These are phyloP conservation scores for Salix suchowensis DNA, from an alignment of 345 rosid genomes.

Conservation along the genomic window DNA sequence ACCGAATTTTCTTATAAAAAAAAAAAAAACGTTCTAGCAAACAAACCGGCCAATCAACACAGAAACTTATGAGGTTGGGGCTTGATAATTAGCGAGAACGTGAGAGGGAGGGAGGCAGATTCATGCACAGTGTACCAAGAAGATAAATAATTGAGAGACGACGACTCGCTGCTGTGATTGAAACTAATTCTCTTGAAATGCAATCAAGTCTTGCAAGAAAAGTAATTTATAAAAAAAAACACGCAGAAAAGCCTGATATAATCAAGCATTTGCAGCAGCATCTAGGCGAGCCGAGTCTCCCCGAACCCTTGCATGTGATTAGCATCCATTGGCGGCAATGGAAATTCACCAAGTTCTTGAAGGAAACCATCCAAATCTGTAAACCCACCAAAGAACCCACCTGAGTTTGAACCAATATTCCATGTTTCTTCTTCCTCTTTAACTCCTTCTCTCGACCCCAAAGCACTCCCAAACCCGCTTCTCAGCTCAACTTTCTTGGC, in stretches of 20 bases:
- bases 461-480: constrained; percentile 16
- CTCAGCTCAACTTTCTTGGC: constrained; percentile 23
- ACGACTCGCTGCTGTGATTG: neutral
- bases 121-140: neutral
- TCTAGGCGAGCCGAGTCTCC: constrained; percentile 27
- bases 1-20: too few species aligned
- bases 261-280: neutral
- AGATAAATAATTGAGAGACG: constrained; percentile 7
- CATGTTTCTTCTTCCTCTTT: constrained; percentile 28
- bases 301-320: constrained; percentile 37
- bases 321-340: constrained; percentile 43
- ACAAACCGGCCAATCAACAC: too few species aligned
- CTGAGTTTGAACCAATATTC: constrained; percentile 33
- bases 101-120: neutral
- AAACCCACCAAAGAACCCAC: constrained; percentile 51
- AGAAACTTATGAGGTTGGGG: too few species aligned
- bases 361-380: constrained; percentile 68
- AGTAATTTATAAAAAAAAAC: constrained; percentile 11
- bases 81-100: too few species aligned
- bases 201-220: constrained; percentile 35
- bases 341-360: constrained; percentile 61
- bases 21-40: too few species aligned
- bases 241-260: neutral
- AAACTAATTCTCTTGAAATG: neutral
- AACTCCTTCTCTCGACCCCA: constrained; percentile 21